Conservation (phyloP, 805 yeast genomes). For the Candida rishiriensis region DNA sequence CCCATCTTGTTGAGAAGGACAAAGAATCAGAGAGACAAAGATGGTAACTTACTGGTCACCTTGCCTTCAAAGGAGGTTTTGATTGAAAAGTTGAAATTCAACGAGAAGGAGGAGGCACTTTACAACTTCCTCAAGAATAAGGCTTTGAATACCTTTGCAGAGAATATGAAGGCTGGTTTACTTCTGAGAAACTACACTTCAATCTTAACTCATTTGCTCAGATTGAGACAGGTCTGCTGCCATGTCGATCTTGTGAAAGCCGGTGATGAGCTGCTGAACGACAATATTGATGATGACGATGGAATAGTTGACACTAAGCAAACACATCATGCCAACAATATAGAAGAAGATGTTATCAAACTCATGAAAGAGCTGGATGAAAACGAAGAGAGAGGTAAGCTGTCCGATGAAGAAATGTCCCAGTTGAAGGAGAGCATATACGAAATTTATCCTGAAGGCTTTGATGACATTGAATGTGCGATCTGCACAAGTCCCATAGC, state of each 20-base stretch:
- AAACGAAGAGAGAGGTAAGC: conserved; percentile 21
- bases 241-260: conserved; percentile 62
- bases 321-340: background rate
- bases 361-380: conserved; percentile 22
- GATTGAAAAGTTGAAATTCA: conserved; percentile 63
- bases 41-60: conserved; percentile 71
- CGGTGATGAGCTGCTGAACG: conserved; percentile 8
- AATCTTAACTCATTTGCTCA: conserved; percentile 74
- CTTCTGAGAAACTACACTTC: conserved; percentile 70
- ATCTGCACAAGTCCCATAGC: conserved; percentile 71
- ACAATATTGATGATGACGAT: conserved; percentile 6
- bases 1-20: conserved; percentile 84
- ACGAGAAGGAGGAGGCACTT: conserved; percentile 57
- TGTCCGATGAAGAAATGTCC: conserved; percentile 22
- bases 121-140: conserved; percentile 65
- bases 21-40: conserved; percentile 68
- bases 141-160: conserved; percentile 60
- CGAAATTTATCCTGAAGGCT: conserved; percentile 24
- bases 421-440: conserved; percentile 28
- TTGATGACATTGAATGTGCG: conserved; percentile 66
- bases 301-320: background rate
- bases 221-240: conserved; percentile 86
- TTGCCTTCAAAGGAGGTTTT: conserved; percentile 73
- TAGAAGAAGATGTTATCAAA: conserved; percentile 5
- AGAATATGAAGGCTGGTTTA: conserved; percentile 60